These are phyloP conservation scores for Ambispora gerdemannii DNA, from an alignment of 192 early-diverging fungal genomes.

Conservation along the genomic window DNA sequence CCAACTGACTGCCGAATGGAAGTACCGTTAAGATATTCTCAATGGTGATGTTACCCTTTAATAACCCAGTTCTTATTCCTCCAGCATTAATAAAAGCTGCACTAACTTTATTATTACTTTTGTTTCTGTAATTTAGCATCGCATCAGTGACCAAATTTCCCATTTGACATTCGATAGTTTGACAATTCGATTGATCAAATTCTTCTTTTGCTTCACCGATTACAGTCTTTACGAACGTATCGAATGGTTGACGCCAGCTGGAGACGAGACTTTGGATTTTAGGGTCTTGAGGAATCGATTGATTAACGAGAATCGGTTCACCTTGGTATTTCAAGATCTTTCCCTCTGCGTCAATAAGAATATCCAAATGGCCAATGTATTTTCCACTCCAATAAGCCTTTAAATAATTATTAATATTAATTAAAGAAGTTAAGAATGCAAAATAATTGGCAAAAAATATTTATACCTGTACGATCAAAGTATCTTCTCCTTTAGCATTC, in stretches of 20 bases:
- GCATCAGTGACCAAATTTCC: constrained; percentile 68
- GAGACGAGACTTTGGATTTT: constrained; percentile 40
- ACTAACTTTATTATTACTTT: background rate
- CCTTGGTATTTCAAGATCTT: constrained; percentile 56
- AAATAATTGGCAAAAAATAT: background rate
- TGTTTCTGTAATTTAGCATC: constrained; percentile 44
- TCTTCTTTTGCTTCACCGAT: constrained; percentile 43
- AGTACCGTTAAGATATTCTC: constrained; percentile 56
- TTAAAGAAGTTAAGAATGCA: background rate
- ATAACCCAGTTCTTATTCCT: constrained; percentile 55
- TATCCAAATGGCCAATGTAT: constrained; percentile 61
- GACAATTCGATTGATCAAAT: constrained; percentile 44
- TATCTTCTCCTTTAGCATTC: constrained; percentile 61
- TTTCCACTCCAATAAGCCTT: constrained; percentile 55
- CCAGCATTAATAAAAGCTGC: constrained; percentile 60
- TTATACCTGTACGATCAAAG: constrained; percentile 68
- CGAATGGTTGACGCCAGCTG: constrained; percentile 47
- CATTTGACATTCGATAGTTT: constrained; percentile 54
- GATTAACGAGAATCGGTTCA: constrained; percentile 55
- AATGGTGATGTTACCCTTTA: constrained; percentile 52
- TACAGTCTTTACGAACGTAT: constrained; percentile 40
- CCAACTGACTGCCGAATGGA: constrained; percentile 63
- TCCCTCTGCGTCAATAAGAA: constrained; percentile 56
- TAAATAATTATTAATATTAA: background rate
- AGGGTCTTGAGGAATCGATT: constrained; percentile 48